Conservation (phyloP, 495 filamentous ascomycete genomes). For the Penicillium paxilli region DNA sequence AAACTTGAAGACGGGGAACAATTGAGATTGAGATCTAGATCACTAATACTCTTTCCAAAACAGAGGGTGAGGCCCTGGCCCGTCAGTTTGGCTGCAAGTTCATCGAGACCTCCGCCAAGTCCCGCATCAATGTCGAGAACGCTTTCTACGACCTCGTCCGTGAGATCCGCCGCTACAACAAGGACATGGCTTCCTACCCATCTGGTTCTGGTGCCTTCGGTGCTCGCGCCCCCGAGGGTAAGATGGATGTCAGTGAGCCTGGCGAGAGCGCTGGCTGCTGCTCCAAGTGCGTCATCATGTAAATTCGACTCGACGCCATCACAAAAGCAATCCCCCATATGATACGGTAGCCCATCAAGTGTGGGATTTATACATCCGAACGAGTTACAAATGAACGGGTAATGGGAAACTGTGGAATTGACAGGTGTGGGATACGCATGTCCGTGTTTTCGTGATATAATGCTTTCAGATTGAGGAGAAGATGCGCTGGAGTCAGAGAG, state of each 20-base stretch:
- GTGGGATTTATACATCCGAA: not conserved
- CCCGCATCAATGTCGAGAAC: slow-evolving; percentile 95
- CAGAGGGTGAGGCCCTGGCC: slow-evolving; percentile 90
- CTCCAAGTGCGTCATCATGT: slow-evolving; percentile 88
- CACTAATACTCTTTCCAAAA: slow-evolving; percentile 7
- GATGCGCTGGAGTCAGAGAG: not conserved
- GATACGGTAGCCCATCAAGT: not conserved
- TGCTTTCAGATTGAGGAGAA: not conserved
- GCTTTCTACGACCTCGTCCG: slow-evolving; percentile 98
- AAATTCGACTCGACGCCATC: slow-evolving; percentile 36
- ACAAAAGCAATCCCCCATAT: not conserved
- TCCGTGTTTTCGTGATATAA: not conserved
- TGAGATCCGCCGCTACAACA: slow-evolving; percentile 96
- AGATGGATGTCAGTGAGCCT: slow-evolving; percentile 76
- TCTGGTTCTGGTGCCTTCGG: slow-evolving; percentile 63
- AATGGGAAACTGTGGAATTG: not conserved
- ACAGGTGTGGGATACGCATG: not conserved
- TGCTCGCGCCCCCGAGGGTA: slow-evolving; percentile 60
- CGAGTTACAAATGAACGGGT: slow-evolving; percentile 1
- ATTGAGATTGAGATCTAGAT: not conserved
- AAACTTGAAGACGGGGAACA: too few species aligned
- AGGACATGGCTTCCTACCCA: slow-evolving; percentile 86
- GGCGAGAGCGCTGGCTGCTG: slow-evolving; percentile 79
- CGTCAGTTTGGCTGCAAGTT: slow-evolving; percentile 91
- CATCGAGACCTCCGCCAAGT: slow-evolving; percentile 98